Base-by-base conservation (phyloP, 2,329 filamentous ascomycete species). In the Pseudogymnoascus sp. region DNA sequence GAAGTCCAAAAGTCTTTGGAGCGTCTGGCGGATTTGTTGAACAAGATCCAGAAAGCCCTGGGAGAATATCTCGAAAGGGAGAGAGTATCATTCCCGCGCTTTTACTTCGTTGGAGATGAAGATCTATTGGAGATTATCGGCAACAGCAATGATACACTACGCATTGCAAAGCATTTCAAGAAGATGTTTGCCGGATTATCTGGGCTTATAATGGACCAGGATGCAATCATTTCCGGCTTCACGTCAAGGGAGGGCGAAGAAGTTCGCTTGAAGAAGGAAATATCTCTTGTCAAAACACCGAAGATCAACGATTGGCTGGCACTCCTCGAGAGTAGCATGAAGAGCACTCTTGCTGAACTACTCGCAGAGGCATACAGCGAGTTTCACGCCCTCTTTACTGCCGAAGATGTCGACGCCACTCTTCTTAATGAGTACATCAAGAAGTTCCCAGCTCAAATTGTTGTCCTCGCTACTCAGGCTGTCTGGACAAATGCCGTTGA, bases 111-210 rank as follows among this genome's bases (percentile, higher is more conserved):
- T 63, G 95, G 95, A 75, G 96, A 99, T 71, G 96, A 99, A 73
- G 95, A 99, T 76, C 80, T 99, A 64, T 82, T 99, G 23, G 95
- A 99, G 76, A 99, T 99, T 78, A 99, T 99, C 68, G 95, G 95
- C 73, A 99, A 99, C 76, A 97, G 93, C 78, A 97, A 97, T 72
- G 95, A 99, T 72, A 96, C 93, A 8, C 79, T 95, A 65, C 92
- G 95, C 62, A 96, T 99, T 69, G 91, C 95, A 42, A 99, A 99
- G 75, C 96, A 99, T 79, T 92, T 99, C 81, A 93, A 96, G 75
- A 99, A 99, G 81, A 99, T 99, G 95, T 99, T 99, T 80, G 95
- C 96, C 67, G 95, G 95, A 66, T 82, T 99, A 59, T 93, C 89
- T 4, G 95, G 95, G 3, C 83, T 99, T 37, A 81, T 93, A 44